Evolutionary conservation across 2,329 filamentous ascomycete genomes (phyloP).

Genomic region (Tolypocladium sp.): DNA sequence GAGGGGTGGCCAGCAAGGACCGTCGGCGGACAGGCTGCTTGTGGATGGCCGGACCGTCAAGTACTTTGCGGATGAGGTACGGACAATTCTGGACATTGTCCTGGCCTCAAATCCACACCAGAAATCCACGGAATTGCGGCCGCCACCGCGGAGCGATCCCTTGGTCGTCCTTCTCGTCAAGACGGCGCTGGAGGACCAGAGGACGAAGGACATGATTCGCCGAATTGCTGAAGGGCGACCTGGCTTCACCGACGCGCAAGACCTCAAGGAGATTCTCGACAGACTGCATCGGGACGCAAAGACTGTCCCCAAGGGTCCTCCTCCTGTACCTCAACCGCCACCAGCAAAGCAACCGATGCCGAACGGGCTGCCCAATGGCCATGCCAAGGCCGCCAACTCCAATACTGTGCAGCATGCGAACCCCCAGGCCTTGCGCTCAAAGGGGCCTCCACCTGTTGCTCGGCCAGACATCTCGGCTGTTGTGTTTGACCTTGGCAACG

Average conservation of each 20-base stretch:
- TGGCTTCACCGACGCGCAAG: constrained; percentile 41
- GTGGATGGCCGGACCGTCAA: constrained; percentile 48
- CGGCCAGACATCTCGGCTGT: constrained; percentile 57
- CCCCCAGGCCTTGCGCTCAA: constrained; percentile 49
- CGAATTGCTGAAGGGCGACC: constrained; percentile 44
- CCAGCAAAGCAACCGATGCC: constrained; percentile 17
- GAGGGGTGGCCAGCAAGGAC: constrained; percentile 39
- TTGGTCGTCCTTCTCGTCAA: constrained; percentile 49
- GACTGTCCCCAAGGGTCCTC: constrained; percentile 18
- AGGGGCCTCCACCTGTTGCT: constrained; percentile 42
- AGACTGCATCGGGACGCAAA: constrained; percentile 33
- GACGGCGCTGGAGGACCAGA: constrained; percentile 43
- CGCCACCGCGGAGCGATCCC: constrained; percentile 44
- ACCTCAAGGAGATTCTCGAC: constrained; percentile 45
- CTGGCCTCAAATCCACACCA: constrained; percentile 49
- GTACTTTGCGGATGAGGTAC: constrained; percentile 51
- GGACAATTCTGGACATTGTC: constrained; percentile 48
- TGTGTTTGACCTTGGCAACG: constrained; percentile 62
- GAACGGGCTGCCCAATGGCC: constrained; percentile 24
- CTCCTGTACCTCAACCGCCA: constrained; percentile 15
- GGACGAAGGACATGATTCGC: constrained; percentile 39
- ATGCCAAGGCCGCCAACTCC: constrained; percentile 10
- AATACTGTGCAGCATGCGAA: constrained; percentile 17
- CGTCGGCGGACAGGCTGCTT: constrained; percentile 44
- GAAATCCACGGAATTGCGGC: constrained; percentile 40